Base-by-base conservation (phyloP, 352 stramenopile species). In the Albugo laibachii region DNA sequence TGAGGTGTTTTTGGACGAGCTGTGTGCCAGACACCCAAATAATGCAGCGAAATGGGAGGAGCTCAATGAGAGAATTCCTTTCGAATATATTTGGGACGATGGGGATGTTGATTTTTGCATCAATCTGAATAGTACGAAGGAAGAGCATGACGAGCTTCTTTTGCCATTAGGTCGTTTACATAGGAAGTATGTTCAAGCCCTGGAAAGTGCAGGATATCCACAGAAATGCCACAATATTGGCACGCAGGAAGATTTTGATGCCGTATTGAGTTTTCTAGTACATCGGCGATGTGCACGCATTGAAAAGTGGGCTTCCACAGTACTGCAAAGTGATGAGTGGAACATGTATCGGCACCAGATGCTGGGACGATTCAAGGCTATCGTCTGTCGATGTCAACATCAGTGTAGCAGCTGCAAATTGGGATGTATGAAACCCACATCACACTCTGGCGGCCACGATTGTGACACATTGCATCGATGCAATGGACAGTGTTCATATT, bases 351-450 rank as follows among this genome's bases (percentile, higher is more conserved):
- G 84, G 47, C 60, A 69, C 13, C 67, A 79, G 41, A 63, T 57
- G 2, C 18, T 80, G 0, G 60, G 55, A 0, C 49, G 55, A 10
- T 66, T 83, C 38, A 57, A 79, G 40, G 57, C 66, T 19, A 46
- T 83, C 11, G 56, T 82, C 6, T 60, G 55, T 1, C 76, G 76
- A 1, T 88, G 76, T 41, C 57, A 76, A 24, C 64, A 68, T 43
- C 53, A 60, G 5, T 88, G 76, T 40, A 53, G 52, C 1, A 21
- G 62, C 0, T 85, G 69, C 14, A 61, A 63, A 11, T 52, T 85
- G 14, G 69, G 76, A 0, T 88, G 76, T 18, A 70, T 85, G 66
- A 65, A 82, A 35, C 53, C 60, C 18, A 63, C 63, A 5, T 37
- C 57, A 11, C 72, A 85, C 45, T 52, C 45, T 14, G 48, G 27